phyloP scores from a whole-genome alignment of 2,329 filamentous ascomycete species.

The Gyromitra esculenta region DNA sequence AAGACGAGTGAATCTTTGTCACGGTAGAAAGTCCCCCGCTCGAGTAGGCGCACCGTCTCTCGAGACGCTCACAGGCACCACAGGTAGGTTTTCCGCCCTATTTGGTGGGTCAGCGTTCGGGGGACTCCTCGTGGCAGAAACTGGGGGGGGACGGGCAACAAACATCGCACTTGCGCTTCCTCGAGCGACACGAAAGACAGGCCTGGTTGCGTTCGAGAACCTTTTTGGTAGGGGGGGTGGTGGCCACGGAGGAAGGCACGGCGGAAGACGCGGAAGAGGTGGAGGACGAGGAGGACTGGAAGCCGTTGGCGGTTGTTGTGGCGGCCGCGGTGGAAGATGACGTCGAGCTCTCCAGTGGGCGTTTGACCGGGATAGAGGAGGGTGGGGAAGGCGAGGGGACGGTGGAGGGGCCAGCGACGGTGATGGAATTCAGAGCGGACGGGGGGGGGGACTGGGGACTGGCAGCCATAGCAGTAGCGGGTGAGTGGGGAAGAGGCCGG shows the following conservation, averaged over 20 bases:
- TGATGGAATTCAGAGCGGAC: constrained; percentile 41
- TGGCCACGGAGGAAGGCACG: constrained; percentile 5
- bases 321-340: constrained; percentile 9
- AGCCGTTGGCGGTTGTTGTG: constrained; percentile 10
- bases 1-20: constrained; percentile 54
- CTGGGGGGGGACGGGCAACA: constrained; percentile 24
- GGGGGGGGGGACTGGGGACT: constrained; percentile 43
- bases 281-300: constrained; percentile 37
- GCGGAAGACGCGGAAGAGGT: constrained; percentile 21
- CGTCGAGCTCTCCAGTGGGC: constrained; percentile 44
- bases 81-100: constrained; percentile 54
- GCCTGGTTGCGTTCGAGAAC: constrained; percentile 54
- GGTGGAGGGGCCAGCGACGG: constrained; percentile 30
- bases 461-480: constrained; percentile 30
- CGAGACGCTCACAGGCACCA: constrained; percentile 54
- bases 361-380: constrained; percentile 46
- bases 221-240: constrained; percentile 52
- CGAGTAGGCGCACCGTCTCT: constrained; percentile 51
- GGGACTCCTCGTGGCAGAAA: background rate
- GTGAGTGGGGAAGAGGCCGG: background rate
- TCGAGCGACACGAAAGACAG: constrained; percentile 54
- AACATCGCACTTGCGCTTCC: constrained; percentile 55
- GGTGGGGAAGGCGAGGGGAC: constrained; percentile 12
- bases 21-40: constrained; percentile 48
- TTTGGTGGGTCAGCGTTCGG: constrained; percentile 6